These are phyloP conservation scores for Monosporozyma siamensis DNA, from an alignment of 805 yeast species.

Conservation along the genomic window DNA sequence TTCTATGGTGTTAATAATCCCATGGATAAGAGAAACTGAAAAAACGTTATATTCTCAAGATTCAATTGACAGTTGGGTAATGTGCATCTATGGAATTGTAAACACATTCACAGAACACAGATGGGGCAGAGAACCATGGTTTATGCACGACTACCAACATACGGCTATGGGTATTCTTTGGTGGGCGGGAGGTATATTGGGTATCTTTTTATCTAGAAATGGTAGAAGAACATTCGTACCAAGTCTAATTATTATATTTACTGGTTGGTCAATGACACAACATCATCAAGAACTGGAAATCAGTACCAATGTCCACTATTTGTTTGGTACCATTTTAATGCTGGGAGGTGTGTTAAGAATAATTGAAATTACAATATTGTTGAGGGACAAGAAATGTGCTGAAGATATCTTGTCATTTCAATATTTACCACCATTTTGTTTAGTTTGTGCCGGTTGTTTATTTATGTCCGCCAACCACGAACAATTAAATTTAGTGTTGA, in stretches of 20 bases:
- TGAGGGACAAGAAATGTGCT: constrained; percentile 46
- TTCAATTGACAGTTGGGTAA: constrained; percentile 68
- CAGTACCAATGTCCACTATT: constrained; percentile 78
- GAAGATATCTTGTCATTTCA: constrained; percentile 63
- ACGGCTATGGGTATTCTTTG: constrained; percentile 94
- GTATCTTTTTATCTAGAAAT: constrained; percentile 63
- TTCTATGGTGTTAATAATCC: constrained; percentile 55
- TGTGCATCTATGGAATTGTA: constrained; percentile 85
- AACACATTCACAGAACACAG: constrained; percentile 95
- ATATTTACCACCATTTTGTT: constrained; percentile 73
- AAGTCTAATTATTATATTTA: constrained; percentile 68
- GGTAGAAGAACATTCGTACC: constrained; percentile 70
- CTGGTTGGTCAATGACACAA: constrained; percentile 92
- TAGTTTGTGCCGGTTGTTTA: constrained; percentile 66
- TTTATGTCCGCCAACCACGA: constrained; percentile 94
- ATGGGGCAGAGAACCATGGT: constrained; percentile 86
- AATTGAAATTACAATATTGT: constrained; percentile 69
- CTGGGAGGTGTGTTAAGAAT: constrained; percentile 68
- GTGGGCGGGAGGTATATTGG: constrained; percentile 91
- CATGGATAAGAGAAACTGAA: constrained; percentile 56
- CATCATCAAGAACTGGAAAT: constrained; percentile 69
- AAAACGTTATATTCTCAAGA: constrained; percentile 57
- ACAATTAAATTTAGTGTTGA: constrained; percentile 60
- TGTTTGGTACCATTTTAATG: constrained; percentile 78
- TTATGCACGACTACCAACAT: constrained; percentile 89